phyloP scores from a whole-genome alignment of 805 yeast genomes.

The Scheffersomyces amazonensis region DNA sequence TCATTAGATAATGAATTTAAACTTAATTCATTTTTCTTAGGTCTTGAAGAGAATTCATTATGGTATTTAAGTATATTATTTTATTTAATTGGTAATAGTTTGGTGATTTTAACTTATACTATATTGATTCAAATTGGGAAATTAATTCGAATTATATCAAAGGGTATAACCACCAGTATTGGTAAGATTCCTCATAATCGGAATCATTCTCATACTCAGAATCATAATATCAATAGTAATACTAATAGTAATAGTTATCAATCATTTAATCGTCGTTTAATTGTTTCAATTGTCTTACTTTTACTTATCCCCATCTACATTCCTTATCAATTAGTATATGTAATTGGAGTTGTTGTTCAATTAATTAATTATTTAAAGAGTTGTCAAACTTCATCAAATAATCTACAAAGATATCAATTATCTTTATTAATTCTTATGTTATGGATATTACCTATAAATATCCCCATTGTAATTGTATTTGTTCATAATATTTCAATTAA shows the following conservation, averaged over 20 bases:
- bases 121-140: not conserved
- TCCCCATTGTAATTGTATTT: conserved; percentile 79
- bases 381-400: not conserved
- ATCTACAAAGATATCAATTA: conserved; percentile 56
- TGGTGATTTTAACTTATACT: conserved; percentile 5
- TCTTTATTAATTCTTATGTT: conserved; percentile 65
- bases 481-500: conserved; percentile 71
- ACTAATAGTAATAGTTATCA: not conserved
- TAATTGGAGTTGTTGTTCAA: conserved; percentile 60
- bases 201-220: not conserved
- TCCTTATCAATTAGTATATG: conserved; percentile 80
- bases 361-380: conserved; percentile 45
- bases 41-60: conserved; percentile 55
- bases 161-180: not conserved
- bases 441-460: conserved; percentile 75
- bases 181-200: not conserved
- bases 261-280: conserved; percentile 9
- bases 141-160: not conserved
- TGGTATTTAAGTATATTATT: conserved; percentile 62
- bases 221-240: not conserved
- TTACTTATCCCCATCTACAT: conserved; percentile 54
- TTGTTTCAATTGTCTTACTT: conserved; percentile 5
- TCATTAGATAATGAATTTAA: conserved; percentile 30
- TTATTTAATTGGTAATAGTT: conserved; percentile 34
- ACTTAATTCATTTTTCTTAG: conserved; percentile 62